Percentiles rank a stretch among this genome's conserved stretches.
Evolutionary conservation across 495 filamentous ascomycete genomes (phyloP).

Genomic region (Neurospora sp.): DNA sequence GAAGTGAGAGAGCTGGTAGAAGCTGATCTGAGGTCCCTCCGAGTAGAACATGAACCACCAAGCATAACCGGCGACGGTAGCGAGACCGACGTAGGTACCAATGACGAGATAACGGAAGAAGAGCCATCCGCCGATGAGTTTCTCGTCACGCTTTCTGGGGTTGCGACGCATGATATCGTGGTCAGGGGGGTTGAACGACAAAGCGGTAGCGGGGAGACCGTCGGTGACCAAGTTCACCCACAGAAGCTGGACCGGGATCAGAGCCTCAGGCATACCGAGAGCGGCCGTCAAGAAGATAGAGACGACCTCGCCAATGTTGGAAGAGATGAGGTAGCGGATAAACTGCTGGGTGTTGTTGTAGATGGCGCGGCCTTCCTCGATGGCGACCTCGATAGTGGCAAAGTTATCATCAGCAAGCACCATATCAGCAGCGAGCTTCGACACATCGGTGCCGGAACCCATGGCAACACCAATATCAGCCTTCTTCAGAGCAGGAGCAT

Average conservation of each 20-base stretch:
- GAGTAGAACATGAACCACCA: slow-evolving; percentile 99
- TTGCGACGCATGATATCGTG: slow-evolving; percentile 93
- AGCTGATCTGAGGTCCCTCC: slow-evolving; percentile 84
- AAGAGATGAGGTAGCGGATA: slow-evolving; percentile 97
- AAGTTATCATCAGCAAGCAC: slow-evolving; percentile 98
- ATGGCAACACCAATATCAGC: slow-evolving; percentile 98
- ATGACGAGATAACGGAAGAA: slow-evolving; percentile 98
- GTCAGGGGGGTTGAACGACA: slow-evolving; percentile 96
- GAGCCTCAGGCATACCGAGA: slow-evolving; percentile 92
- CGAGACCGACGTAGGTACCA: slow-evolving; percentile 86
- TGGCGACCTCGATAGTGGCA: slow-evolving; percentile 89
- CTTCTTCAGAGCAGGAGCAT: slow-evolving; percentile 97
- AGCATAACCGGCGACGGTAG: slow-evolving; percentile 93
- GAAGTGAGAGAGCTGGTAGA: slow-evolving; percentile 89
- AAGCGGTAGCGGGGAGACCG: slow-evolving; percentile 88
- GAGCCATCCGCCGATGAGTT: slow-evolving; percentile 86
- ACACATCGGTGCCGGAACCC: slow-evolving; percentile 96
- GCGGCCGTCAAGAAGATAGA: slow-evolving; percentile 99
- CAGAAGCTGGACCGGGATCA: slow-evolving; percentile 93
- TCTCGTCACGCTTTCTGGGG: slow-evolving; percentile 84
- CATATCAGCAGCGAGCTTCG: slow-evolving; percentile 96
- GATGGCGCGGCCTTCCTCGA: slow-evolving; percentile 95
- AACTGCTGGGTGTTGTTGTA: slow-evolving; percentile 99
- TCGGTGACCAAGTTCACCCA: slow-evolving; percentile 99
- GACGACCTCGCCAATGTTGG: slow-evolving; percentile 98